Percentiles rank a stretch among this genome's conserved stretches.
Evolutionary conservation across 1,284 basidiomycete species (phyloP).

Genomic region (Cryptococcus hybrid): DNA sequence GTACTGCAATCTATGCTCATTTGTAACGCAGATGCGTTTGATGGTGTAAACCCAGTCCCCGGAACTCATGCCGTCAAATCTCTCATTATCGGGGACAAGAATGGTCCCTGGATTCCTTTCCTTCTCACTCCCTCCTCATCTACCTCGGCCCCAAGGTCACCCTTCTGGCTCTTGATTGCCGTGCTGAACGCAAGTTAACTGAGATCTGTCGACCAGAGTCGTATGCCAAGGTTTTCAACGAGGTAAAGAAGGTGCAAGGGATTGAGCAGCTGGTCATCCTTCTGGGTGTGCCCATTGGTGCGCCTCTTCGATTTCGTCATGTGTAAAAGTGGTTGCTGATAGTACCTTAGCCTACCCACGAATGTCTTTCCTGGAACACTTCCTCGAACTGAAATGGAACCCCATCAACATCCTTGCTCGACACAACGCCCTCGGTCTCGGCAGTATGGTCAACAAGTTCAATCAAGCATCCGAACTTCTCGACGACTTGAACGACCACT

Average conservation of each 20-base stretch:
- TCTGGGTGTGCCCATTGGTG: constrained; percentile 57
- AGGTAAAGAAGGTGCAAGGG: constrained; percentile 49
- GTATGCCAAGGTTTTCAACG: constrained; percentile 71
- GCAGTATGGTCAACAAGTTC: constrained; percentile 83
- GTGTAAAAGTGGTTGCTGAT: constrained; percentile 35
- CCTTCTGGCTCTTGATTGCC: constrained; percentile 79
- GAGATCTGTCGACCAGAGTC: constrained; percentile 71
- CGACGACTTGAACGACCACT: constrained; percentile 91
- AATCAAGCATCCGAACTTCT: constrained; percentile 86
- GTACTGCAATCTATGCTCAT: constrained; percentile 9
- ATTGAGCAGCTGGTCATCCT: constrained; percentile 76
- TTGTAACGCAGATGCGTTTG: constrained; percentile 55
- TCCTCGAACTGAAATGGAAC: constrained; percentile 75
- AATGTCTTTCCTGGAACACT: constrained; percentile 74
- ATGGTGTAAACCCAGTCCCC: constrained; percentile 64
- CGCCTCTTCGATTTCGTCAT: constrained; percentile 4
- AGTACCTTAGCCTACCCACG: constrained; percentile 74
- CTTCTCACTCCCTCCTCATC: constrained; percentile 73
- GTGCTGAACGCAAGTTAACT: constrained; percentile 79
- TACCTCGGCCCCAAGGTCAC: constrained; percentile 58
- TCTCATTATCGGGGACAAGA: constrained; percentile 65
- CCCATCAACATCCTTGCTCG: constrained; percentile 69
- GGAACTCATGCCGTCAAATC: constrained; percentile 66
- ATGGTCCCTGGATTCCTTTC: constrained; percentile 71
- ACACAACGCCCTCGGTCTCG: constrained; percentile 58